phyloP scores from a whole-genome alignment of 202 grass and related monocot species.

The Bolboschoenoplectus hybrid region DNA sequence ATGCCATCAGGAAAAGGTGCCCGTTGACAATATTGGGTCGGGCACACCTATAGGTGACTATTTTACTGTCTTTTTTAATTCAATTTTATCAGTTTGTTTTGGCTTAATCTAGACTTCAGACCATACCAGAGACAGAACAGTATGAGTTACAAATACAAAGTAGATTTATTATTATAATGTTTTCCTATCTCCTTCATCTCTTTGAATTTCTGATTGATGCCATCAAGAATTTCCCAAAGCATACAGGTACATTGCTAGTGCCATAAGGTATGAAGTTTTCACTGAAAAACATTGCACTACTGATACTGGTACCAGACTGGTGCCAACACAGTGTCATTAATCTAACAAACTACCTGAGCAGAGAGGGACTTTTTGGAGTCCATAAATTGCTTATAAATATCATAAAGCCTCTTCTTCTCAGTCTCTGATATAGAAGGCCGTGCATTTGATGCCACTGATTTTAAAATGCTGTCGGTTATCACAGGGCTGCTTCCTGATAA shows the following conservation, averaged over 20 bases:
- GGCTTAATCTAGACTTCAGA: background rate
- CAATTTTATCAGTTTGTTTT: slow-evolving; percentile 23
- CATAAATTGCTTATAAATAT: slow-evolving; percentile 79
- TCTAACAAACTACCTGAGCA: slow-evolving; percentile 54
- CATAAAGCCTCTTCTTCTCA: slow-evolving; percentile 60
- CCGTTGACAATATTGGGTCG: background rate
- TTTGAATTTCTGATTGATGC: slow-evolving; percentile 11
- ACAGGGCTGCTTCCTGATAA: slow-evolving; percentile 52
- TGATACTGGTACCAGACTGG: background rate
- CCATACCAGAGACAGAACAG: background rate
- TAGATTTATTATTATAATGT: background rate
- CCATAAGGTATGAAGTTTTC: background rate
- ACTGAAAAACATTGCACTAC: background rate
- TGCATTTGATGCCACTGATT: slow-evolving; percentile 72
- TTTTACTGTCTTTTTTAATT: slow-evolving; percentile 13
- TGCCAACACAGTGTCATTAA: background rate
- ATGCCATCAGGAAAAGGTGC: slow-evolving; percentile 23
- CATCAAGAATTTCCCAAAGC: background rate
- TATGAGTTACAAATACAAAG: background rate
- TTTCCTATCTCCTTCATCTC: background rate
- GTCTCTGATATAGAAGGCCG: slow-evolving; percentile 71
- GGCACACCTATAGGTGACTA: background rate
- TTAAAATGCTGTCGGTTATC: slow-evolving; percentile 76
- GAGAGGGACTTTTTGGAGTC: slow-evolving; percentile 84
- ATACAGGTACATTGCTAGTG: slow-evolving; percentile 1